Conservation (phyloP, 352 stramenopile genomes). For the Aphanomyces astaci region DNA sequence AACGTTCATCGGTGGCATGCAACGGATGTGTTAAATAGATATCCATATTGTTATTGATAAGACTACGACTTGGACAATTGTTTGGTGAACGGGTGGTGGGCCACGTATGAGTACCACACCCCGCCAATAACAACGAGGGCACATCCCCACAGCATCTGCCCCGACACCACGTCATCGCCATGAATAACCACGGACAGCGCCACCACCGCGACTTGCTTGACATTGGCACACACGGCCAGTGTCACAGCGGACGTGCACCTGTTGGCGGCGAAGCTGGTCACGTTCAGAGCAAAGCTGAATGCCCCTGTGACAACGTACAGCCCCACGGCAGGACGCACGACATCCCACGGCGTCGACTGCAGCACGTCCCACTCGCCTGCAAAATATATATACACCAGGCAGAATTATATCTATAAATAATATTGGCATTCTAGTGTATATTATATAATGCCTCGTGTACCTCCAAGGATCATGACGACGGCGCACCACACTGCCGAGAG, state of each 20-base stretch:
- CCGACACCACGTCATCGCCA: slow-evolving; percentile 52
- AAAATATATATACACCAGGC: neutral
- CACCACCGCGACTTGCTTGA: slow-evolving; percentile 90
- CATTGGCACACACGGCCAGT: slow-evolving; percentile 89
- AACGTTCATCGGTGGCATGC: neutral
- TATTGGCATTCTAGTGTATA: too few species aligned
- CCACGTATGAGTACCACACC: slow-evolving; percentile 61
- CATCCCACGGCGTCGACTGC: slow-evolving; percentile 28
- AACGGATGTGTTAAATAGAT: too few species aligned
- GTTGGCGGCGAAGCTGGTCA: slow-evolving; percentile 92
- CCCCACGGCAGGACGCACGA: slow-evolving; percentile 42
- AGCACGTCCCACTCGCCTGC: slow-evolving; percentile 58
- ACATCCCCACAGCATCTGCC: slow-evolving; percentile 66
- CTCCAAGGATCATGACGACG: slow-evolving; percentile 64
- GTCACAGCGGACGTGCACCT: slow-evolving; percentile 92
- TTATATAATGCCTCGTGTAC: slow-evolving; percentile 38
- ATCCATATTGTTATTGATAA: too few species aligned
- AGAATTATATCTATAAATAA: too few species aligned
- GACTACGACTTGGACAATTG: neutral
- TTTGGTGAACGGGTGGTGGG: neutral
- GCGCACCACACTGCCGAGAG: slow-evolving; percentile 88
- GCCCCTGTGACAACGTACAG: slow-evolving; percentile 84
- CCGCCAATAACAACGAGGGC: slow-evolving; percentile 58
- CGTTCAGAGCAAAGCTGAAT: slow-evolving; percentile 90
- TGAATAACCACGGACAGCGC: slow-evolving; percentile 73